Evolutionary conservation across 2,329 filamentous ascomycete genomes (phyloP).

Genomic region (Aspergillus unguis): DNA sequence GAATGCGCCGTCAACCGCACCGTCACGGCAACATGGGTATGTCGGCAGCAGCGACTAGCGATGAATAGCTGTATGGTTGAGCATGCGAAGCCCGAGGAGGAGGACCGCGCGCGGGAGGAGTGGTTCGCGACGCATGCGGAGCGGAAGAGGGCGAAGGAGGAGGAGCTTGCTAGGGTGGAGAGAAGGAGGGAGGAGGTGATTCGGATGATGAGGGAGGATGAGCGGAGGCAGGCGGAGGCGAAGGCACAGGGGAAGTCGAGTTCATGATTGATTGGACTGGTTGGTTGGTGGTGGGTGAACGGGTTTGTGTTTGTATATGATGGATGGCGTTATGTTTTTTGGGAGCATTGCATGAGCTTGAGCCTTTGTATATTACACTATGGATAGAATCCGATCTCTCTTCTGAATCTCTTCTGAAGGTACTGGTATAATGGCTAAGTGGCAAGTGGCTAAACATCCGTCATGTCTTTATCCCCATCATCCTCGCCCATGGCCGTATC

Average conservation of each 20-base stretch:
- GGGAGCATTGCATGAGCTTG: background rate
- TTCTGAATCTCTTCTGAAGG: conserved; percentile 9
- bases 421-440: background rate
- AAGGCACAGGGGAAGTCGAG: background rate
- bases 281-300: background rate
- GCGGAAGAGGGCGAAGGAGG: conserved; percentile 64
- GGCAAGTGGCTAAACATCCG: conserved; percentile 32
- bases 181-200: conserved; percentile 42
- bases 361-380: conserved; percentile 1
- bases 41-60: conserved; percentile 69
- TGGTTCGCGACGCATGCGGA: conserved; percentile 81
- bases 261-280: background rate
- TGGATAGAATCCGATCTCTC: background rate
- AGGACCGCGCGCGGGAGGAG: conserved; percentile 85
- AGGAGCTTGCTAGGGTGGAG: conserved; percentile 49
- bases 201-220: conserved; percentile 40
- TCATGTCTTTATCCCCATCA: conserved; percentile 41
- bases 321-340: background rate
- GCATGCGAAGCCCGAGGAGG: conserved; percentile 77
- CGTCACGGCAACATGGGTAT: conserved; percentile 81
- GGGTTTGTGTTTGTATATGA: background rate
- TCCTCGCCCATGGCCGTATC: conserved; percentile 37
- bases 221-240: conserved; percentile 21
- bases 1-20: conserved; percentile 83
- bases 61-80: conserved; percentile 95